Base-by-base conservation (phyloP, 768 basidiomycete genomes). In the Phaeotremella fagi region DNA sequence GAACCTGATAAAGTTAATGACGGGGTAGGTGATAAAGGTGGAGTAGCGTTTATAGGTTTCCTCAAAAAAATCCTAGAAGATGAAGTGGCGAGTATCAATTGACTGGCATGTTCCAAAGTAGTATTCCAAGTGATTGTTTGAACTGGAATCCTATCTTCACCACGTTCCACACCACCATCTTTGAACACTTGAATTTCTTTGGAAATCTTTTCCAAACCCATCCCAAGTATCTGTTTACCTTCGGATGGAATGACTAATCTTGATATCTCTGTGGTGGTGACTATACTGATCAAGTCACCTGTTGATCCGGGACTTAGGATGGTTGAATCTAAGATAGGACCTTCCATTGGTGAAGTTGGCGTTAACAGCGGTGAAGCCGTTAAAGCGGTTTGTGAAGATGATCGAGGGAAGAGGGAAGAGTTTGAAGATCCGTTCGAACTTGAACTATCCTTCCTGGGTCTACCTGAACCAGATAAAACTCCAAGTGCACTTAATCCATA, bases 111-210 rank as follows among this genome's bases (percentile, higher is more conserved):
- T 1, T 62, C 29, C 26, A 68, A 46, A 12, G 62, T 64, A 5
- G 62, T 54, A 15, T 53, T 43, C 14, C 46, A 54, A 3, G 66
- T 35, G 18, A 68, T 44, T 2, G 62, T 64, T n/a, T 68, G 66
- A 9, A 68, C 66, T 31, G 62, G 62, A n/a, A 68, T 51, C 4
- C 63, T 35, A 35, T 68, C 66, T 38, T 68, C 66, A 1, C 66
- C 66, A 23, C 66, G 22, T 22, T 61, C 55, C 25, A 22, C 35
- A 2, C 60, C 62, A 3, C 50, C 60, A 14, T 55, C 50, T 31
- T 64, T 62, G 22, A 48, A 41, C 4, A 38, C 48, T 36, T 68
- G 62, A 25, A 57, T 44, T 12, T 33, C 35, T 38, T 61, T 64
- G 31, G 50, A 47, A 49, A 64, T 53, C 23, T 61, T 55, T 28